Evolutionary conservation across 1,139 yeast genomes (phyloP), one percentile per base, ranked within the genome.

Genomic region (Lizanozyma gosingica): DNA sequence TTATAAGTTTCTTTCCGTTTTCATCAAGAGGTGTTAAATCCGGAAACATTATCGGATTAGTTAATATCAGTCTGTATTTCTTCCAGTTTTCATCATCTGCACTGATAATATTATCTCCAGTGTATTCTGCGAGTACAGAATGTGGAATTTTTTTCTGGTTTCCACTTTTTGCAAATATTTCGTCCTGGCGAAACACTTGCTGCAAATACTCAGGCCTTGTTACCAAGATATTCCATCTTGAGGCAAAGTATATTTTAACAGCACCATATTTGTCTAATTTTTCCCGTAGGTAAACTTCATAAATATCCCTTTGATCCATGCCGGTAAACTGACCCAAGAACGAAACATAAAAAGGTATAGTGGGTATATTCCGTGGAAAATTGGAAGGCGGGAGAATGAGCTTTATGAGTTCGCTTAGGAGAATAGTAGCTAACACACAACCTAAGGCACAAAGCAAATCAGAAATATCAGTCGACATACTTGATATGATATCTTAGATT

Each of bases 71-170:
- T 43, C 84, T 59, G 49, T 76, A 78, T 6, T 56, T 46, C 45
- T 55, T 71, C 84, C 84, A 78, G n/a, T 55, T 52, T 2, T 56
- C 54, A 0, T 81, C 81, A 51, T 76, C 80, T 1, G 83, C 74
- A 48, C 83, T 76, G 22, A 78, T 78, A 2, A 78, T 64, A 50
- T 78, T 78, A 45, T 78, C 83, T 0, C 84, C 84, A 0, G 83
- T 76, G 47, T 78, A 78, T 8, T 63, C 62, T 1, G 82, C 71
- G 33, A 78, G 52, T 1, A 77, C 74, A 4, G 82, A 68, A 42
- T 73, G 63, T 0, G 83, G 83, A 15, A 76, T 76, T 49, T 78
- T 78, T 39, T 65, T 60, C 33, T 77, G 81, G 43, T 78, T 78
- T 0, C 84, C 84, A 50, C 80, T 75, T 47, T 78, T 78, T 3